These are phyloP conservation scores for Bromus sterilis DNA, from an alignment of 176 grass and related monocot species.

Conservation along the genomic window DNA sequence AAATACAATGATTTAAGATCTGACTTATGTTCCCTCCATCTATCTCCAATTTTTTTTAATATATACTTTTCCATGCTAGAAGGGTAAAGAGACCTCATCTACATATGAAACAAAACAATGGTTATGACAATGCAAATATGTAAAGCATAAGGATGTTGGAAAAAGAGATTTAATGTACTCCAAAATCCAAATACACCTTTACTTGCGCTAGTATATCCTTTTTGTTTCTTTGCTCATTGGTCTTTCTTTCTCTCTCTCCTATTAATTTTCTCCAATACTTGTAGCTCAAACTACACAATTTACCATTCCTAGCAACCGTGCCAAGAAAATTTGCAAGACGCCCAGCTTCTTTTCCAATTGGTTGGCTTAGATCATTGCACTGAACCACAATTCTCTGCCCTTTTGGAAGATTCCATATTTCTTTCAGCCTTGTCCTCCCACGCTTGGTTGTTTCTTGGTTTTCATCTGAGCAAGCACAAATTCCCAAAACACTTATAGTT, in stretches of 20 bases:
- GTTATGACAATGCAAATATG: background rate
- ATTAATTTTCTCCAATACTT: no score
- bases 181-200: background rate
- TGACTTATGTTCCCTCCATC: background rate
- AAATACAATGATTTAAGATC: background rate
- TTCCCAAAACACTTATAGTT: background rate
- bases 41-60: background rate
- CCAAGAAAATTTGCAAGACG: background rate
- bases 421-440: background rate
- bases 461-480: background rate
- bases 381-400: background rate
- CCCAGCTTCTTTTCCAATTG: background rate
- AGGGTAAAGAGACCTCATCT: conserved; percentile 16
- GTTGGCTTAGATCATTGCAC: background rate
- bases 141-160: background rate
- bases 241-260: background rate
- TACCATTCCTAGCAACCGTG: background rate
- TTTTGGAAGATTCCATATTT: background rate
- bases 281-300: no score
- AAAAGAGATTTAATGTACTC: background rate
- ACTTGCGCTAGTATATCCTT: background rate
- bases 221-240: background rate
- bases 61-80: background rate
- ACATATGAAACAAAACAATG: background rate
- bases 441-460: background rate